Conservation (phyloP, 257 asterid species). For the Solanum pinnatisectum region DNA sequence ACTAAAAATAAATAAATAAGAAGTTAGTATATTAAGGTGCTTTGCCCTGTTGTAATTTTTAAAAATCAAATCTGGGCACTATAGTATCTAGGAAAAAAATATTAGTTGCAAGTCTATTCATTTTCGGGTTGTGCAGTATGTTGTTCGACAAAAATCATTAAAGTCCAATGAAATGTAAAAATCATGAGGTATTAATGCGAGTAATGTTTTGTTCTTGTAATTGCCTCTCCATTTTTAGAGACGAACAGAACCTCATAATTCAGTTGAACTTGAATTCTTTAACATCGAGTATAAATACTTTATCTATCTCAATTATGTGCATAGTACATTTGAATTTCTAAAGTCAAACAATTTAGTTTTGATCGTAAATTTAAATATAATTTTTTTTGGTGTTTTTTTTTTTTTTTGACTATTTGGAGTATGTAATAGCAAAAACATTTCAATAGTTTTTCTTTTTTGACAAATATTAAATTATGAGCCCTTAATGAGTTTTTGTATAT, state of each 20-base stretch:
- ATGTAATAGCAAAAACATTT: background rate
- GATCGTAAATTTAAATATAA: fast-evolving
- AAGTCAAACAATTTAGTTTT: background rate
- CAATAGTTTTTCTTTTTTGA: background rate
- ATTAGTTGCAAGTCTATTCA: background rate
- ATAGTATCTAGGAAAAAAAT: background rate
- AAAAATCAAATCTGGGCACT: background rate
- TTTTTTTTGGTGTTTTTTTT: no score
- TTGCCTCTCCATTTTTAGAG: background rate
- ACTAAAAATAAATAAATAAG: background rate
- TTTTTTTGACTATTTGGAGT: background rate
- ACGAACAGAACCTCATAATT: background rate
- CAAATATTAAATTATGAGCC: background rate
- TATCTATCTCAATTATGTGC: background rate
- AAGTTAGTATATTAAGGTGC: background rate
- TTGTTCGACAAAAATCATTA: background rate
- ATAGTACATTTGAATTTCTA: no score
- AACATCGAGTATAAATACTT: background rate
- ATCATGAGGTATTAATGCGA: background rate
- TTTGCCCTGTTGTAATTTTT: background rate
- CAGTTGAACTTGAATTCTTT: background rate
- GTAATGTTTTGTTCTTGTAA: background rate
- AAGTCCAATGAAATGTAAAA: background rate
- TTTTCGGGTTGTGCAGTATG: background rate
- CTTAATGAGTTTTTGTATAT: background rate